Conservation (phyloP, 2,329 filamentous ascomycete species). For the Polytolypa hystricis region DNA sequence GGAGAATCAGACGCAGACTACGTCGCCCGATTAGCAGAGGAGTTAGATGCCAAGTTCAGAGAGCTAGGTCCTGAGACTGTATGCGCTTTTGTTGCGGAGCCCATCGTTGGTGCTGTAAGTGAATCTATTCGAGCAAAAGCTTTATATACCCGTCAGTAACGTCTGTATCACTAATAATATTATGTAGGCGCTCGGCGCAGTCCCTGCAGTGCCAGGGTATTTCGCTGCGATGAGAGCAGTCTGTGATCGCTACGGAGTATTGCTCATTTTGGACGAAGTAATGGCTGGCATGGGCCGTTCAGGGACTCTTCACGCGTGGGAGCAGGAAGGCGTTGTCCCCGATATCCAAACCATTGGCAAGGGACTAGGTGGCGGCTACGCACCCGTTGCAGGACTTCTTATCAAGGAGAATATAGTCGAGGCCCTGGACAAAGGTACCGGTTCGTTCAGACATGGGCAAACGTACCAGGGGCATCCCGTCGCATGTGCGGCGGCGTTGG, state of each 20-base stretch:
- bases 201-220: constrained; percentile 56
- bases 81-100: constrained; percentile 62
- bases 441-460: constrained; percentile 47
- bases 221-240: constrained; percentile 56
- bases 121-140: background rate
- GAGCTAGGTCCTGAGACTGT: constrained; percentile 53
- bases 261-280: constrained; percentile 70
- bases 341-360: constrained; percentile 52
- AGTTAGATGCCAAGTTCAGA: constrained; percentile 58
- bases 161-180: too few relatives aligned
- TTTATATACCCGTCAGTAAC: background rate
- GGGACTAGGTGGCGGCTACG: constrained; percentile 47
- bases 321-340: constrained; percentile 46
- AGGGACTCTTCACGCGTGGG: constrained; percentile 49
- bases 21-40: constrained; percentile 47
- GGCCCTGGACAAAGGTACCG: constrained; percentile 36
- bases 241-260: constrained; percentile 58
- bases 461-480: constrained; percentile 51
- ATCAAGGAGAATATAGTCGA: constrained; percentile 40
- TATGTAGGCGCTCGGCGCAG: constrained; percentile 54
- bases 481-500: constrained; percentile 48
- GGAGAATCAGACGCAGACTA: constrained; percentile 50
- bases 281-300: constrained; percentile 55
- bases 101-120: constrained; percentile 58
- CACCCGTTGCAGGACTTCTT: constrained; percentile 45